Evolutionary conservation across 2,329 filamentous ascomycete genomes (phyloP).

Genomic region (Hymenoscyphus fructigenus): DNA sequence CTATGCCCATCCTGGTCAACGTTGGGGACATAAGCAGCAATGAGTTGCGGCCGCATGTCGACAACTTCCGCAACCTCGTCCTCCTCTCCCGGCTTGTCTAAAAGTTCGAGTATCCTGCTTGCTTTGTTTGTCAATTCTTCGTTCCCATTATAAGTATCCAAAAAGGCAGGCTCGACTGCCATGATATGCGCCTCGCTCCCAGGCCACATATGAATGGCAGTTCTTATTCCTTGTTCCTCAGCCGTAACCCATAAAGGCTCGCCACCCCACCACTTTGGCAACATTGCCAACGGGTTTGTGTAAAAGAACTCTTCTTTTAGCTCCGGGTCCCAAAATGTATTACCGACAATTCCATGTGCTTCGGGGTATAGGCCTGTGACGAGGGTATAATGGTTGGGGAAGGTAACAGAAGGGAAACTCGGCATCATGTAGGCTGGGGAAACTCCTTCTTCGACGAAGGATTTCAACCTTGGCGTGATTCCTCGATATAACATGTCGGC

Average conservation of each 20-base stretch:
- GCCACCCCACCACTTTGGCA: conserved; percentile 91
- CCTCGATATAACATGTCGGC: conserved; percentile 86
- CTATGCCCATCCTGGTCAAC: conserved; percentile 85
- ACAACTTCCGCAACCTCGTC: conserved; percentile 49
- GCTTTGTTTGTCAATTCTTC: conserved; percentile 77
- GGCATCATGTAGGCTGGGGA: conserved; percentile 92
- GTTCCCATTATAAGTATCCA: conserved; percentile 81
- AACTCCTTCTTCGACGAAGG: conserved; percentile 75
- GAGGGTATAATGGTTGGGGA: conserved; percentile 93
- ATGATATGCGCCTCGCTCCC: conserved; percentile 87
- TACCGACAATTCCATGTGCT: conserved; percentile 88
- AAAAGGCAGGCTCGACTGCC: conserved; percentile 70
- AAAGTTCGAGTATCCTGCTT: conserved; percentile 72
- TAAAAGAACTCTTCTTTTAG: conserved; percentile 82
- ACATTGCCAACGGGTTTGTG: conserved; percentile 71
- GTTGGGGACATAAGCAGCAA: conserved; percentile 91
- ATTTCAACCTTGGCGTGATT: conserved; percentile 77
- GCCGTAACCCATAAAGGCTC: conserved; percentile 94
- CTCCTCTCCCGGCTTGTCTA: conserved; percentile 78
- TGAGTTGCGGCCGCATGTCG: conserved; percentile 77
- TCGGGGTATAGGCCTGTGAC: conserved; percentile 92
- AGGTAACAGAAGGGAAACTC: conserved; percentile 94
- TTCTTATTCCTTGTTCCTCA: conserved; percentile 74
- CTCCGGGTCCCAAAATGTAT: conserved; percentile 87
- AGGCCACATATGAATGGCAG: conserved; percentile 97